Conservation (phyloP, 306 rosid species). For the Prunus padus region DNA sequence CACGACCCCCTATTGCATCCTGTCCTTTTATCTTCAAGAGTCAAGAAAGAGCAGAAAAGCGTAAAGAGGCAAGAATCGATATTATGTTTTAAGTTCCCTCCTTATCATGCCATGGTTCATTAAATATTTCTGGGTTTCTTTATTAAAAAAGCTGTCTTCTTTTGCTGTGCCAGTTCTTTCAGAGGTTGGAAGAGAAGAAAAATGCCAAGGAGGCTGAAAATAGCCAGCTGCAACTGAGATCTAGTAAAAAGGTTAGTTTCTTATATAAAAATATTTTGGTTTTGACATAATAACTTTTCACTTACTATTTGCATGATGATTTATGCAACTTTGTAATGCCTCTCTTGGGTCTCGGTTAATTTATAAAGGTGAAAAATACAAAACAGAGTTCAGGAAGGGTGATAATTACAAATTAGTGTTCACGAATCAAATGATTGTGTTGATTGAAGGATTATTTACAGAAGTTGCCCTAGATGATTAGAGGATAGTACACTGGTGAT, state of each 20-base stretch:
- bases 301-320: neutral
- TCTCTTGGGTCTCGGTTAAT: neutral
- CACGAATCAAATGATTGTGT: neutral
- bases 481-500: conserved; percentile 3
- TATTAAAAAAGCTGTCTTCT: conserved; percentile 6
- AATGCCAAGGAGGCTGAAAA: conserved; percentile 51
- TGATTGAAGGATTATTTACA: neutral
- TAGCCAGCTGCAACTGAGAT: conserved; percentile 44
- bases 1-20: conserved; percentile 37
- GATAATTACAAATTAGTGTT: neutral
- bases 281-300: neutral
- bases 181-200: conserved; percentile 58
- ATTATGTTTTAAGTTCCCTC: neutral
- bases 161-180: conserved; percentile 57
- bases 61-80: conserved; percentile 70
- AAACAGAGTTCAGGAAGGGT: neutral
- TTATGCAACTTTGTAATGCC: neutral
- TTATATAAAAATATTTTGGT: neutral
- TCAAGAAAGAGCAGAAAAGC: conserved; percentile 89
- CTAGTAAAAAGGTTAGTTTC: conserved; percentile 48
- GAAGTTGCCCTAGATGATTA: too few species aligned
- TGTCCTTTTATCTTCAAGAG: conserved; percentile 74
- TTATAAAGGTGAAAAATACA: neutral
- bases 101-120: neutral
- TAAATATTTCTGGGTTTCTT: neutral